Percentiles rank a stretch among this genome's conserved stretches.
Conservation (phyloP, 2,329 filamentous ascomycete genomes). For the Teratosphaeria destructans region DNA sequence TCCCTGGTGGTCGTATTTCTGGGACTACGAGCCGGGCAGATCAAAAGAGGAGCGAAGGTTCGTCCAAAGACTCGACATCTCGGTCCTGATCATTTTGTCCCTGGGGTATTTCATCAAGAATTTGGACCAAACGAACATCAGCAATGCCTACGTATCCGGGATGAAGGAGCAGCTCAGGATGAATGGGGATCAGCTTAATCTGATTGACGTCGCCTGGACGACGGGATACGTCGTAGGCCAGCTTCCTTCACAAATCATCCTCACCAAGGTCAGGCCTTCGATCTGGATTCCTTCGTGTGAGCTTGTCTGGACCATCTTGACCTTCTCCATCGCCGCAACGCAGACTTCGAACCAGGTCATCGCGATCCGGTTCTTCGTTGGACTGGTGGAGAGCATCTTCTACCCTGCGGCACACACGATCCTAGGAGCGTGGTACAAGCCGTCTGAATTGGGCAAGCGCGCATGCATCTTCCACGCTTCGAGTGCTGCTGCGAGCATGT, state of each 20-base stretch:
- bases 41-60: slow-evolving; percentile 34
- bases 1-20: slow-evolving; percentile 42
- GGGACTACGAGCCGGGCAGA: slow-evolving; percentile 29
- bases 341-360: slow-evolving; percentile 36
- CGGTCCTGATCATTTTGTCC: slow-evolving; percentile 38
- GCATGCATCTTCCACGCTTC: slow-evolving; percentile 44
- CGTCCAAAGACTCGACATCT: slow-evolving; percentile 40
- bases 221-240: slow-evolving; percentile 49
- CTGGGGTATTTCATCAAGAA: slow-evolving; percentile 44
- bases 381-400: slow-evolving; percentile 36
- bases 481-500: slow-evolving; percentile 35
- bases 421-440: slow-evolving; percentile 43
- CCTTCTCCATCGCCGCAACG: slow-evolving; percentile 33
- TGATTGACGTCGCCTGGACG: slow-evolving; percentile 47
- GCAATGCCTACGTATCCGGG: slow-evolving; percentile 38
- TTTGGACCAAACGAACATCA: slow-evolving; percentile 28
- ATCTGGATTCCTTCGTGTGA: slow-evolving; percentile 41
- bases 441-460: slow-evolving; percentile 42
- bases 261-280: slow-evolving; percentile 38
- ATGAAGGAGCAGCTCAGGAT: slow-evolving; percentile 45
- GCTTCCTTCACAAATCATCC: slow-evolving; percentile 31
- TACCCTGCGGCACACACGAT: slow-evolving; percentile 35
- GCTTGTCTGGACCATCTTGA: slow-evolving; percentile 41
- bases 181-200: slow-evolving; percentile 46
- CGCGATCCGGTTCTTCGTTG: slow-evolving; percentile 40